These are phyloP conservation scores for Quercus phellos DNA, from an alignment of 331 rosid species.

Conservation along the genomic window DNA sequence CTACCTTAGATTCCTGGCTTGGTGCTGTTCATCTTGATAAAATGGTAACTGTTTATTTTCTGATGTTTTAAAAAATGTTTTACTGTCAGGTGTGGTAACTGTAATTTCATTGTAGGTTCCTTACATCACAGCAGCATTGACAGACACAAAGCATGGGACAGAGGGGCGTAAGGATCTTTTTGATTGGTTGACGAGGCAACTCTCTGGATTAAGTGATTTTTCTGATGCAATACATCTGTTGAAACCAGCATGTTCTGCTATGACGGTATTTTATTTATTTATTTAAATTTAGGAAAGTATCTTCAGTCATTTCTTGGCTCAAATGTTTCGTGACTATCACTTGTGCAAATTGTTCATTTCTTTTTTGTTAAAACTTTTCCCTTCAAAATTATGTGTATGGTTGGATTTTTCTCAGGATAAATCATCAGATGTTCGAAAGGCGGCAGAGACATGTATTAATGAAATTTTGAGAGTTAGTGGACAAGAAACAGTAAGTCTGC, in stretches of 20 bases:
- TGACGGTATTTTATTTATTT: slow-evolving; percentile 50
- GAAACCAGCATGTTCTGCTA: slow-evolving; percentile 84
- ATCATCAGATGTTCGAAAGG: slow-evolving; percentile 98
- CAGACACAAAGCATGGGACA: slow-evolving; percentile 82
- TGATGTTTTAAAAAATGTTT: slow-evolving; percentile 9
- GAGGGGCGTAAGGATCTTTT: slow-evolving; percentile 98
- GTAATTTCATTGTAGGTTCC: slow-evolving; percentile 61
- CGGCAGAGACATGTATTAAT: slow-evolving; percentile 79
- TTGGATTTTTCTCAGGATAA: slow-evolving; percentile 60
- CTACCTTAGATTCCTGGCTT: slow-evolving; percentile 78
- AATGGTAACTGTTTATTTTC: slow-evolving; percentile 50
- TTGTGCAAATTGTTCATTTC: not conserved
- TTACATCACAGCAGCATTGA: slow-evolving; percentile 61
- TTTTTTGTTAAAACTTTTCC: not conserved
- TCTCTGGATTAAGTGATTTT: slow-evolving; percentile 63
- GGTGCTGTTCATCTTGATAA: slow-evolving; percentile 95
- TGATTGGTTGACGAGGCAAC: slow-evolving; percentile 90
- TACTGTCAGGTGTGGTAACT: slow-evolving; percentile 19
- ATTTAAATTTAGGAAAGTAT: not conserved
- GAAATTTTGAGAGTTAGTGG: slow-evolving; percentile 88
- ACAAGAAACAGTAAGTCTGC: slow-evolving; percentile 60
- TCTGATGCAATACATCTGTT: slow-evolving; percentile 83
- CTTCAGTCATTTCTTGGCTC: not conserved
- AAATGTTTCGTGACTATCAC: not conserved
- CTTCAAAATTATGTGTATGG: slow-evolving; percentile 16